Base-by-base conservation (phyloP, 176 grass and related monocot species). In the sorghum (Sorghum bicolor) region DNA sequence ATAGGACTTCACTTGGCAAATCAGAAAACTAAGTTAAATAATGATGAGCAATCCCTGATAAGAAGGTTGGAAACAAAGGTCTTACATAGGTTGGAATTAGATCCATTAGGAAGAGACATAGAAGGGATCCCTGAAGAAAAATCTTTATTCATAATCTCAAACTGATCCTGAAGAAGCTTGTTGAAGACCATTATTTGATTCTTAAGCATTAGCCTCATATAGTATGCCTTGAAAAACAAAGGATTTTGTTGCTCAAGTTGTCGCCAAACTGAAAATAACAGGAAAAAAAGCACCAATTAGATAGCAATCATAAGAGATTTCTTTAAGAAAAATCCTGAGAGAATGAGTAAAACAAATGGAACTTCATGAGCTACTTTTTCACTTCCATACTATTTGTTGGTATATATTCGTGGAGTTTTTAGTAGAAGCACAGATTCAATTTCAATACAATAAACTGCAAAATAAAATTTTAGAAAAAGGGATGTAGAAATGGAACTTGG, bases 141-240 rank as follows among this genome's bases (percentile, higher is more conserved):
- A 52, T 90, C 89, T 86, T 90, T 96, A 50, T 77, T 93, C 88
- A 99, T 94, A 70, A 99, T 50, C 55, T 77, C 74, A 44, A 87
- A 88, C 87, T 96, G 96, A 74, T 96, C 78, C 64, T 84, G 73
- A 24, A 99, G 87, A 86, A 99, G 91, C 65, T 63, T 94, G 88
- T 99, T 99, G 80, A 99, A 96, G 31, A 64, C 40, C 79, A 76
- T 38, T 63, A 99, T 99, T 89, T 99, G 93, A 83, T 96, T 87
- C 87, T 99, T 99, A 75, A 99, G 93, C 87, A 88, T 99, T 75
- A 99, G 36, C 75, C 96, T 99, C 83, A 96, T 61, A 87, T 99
- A 90, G 85, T 99, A 99, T 53, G 93, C 96, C 47, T 96, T 94
- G 43, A 99, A 99, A 92, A 96, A 99, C 28, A 94, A 87, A 37